A percentile compares a stretch with the other conserved stretches of the same genome.
phyloP scores from a whole-genome alignment of 2,329 filamentous ascomycete species.

The Westerdykella ornata region DNA sequence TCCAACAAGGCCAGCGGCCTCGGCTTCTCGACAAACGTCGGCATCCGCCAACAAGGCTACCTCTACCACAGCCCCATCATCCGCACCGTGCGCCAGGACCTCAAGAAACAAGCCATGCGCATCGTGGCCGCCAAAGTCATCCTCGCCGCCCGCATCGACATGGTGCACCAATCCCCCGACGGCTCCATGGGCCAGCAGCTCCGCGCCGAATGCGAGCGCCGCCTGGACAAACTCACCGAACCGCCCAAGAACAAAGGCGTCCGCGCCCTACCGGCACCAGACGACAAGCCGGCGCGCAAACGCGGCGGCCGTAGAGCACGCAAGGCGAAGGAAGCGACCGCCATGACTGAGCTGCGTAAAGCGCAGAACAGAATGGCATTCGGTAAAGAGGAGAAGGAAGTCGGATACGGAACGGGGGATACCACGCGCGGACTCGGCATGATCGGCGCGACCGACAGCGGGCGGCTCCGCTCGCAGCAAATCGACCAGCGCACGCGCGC shows the following conservation, averaged over 20 bases:
- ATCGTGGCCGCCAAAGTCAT: conserved; percentile 91
- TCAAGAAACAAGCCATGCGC: conserved; percentile 89
- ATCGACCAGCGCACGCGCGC: conserved; percentile 90
- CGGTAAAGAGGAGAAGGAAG: conserved; percentile 89
- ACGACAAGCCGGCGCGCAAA: conserved; percentile 91
- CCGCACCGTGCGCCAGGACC: conserved; percentile 71
- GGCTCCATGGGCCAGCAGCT: conserved; percentile 78
- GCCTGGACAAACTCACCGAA: conserved; percentile 87
- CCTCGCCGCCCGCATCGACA: conserved; percentile 85
- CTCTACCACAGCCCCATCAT: conserved; percentile 90
- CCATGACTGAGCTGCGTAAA: conserved; percentile 94
- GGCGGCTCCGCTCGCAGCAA: conserved; percentile 79
- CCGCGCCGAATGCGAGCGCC: conserved; percentile 72
- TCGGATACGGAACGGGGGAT: conserved; percentile 82
- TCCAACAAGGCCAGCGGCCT: conserved; percentile 77
- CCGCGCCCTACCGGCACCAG: conserved; percentile 80
- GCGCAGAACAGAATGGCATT: conserved; percentile 95
- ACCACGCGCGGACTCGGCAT: conserved; percentile 85
- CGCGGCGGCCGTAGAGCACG: conserved; percentile 82
- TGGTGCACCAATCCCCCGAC: conserved; percentile 72
- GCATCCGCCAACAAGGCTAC: conserved; percentile 84
- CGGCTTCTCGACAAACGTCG: conserved; percentile 87
- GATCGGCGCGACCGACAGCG: conserved; percentile 84
- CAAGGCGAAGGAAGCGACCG: conserved; percentile 92
- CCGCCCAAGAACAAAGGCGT: conserved; percentile 83